These are phyloP conservation scores for Tolypocladium ovalisporum DNA, from an alignment of 2,329 filamentous ascomycete species.

Conservation along the genomic window DNA sequence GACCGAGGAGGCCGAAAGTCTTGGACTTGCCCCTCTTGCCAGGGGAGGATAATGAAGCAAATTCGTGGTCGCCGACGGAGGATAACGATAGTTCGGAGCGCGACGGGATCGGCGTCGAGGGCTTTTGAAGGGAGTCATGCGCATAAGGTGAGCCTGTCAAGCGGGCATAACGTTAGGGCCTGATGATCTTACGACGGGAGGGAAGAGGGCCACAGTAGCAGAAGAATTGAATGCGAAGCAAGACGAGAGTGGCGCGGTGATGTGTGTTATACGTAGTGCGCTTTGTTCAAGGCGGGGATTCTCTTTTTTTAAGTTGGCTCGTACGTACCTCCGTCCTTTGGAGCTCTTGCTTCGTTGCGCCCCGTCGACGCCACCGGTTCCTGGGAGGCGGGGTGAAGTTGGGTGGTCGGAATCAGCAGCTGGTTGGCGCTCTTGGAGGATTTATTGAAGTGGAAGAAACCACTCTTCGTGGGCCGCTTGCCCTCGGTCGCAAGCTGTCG, in stretches of 20 bases:
- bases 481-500: constrained; percentile 22
- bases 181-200: background rate
- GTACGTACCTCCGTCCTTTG: constrained; percentile 25
- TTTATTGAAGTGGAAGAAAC: constrained; percentile 42
- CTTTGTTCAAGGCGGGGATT: background rate
- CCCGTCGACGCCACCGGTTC: constrained; percentile 27
- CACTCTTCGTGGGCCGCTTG: constrained; percentile 33
- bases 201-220: background rate
- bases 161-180: constrained; percentile 9
- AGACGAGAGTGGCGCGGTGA: background rate
- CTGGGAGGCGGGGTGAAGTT: constrained; percentile 24
- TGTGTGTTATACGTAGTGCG: constrained; percentile 1
- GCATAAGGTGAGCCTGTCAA: constrained; percentile 15
- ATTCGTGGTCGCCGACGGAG: constrained; percentile 37
- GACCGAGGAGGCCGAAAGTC: constrained; percentile 40
- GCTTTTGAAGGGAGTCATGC: constrained; percentile 25
- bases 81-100: constrained; percentile 42
- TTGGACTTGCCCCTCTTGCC: constrained; percentile 42
- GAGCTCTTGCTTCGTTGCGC: constrained; percentile 17
- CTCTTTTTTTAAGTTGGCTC: constrained; percentile 3
- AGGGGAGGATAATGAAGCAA: constrained; percentile 17
- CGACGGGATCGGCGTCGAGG: constrained; percentile 29
- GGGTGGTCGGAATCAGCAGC: constrained; percentile 11
- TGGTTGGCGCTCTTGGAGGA: constrained; percentile 29
- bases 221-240: background rate